Conservation (phyloP, 345 rosid species). For the Bruguiera sexangula region DNA sequence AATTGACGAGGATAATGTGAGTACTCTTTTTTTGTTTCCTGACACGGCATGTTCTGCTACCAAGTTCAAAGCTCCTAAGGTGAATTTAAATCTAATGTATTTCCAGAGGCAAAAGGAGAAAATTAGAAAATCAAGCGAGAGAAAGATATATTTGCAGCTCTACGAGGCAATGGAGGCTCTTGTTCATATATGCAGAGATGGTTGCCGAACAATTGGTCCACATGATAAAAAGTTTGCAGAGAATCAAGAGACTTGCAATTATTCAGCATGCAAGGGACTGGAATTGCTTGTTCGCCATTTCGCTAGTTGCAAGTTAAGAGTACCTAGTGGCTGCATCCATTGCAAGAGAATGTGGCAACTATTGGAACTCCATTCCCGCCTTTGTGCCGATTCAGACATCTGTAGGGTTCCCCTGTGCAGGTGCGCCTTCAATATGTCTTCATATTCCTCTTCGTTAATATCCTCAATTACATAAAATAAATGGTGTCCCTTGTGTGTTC, state of each 20-base stretch:
- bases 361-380: slow-evolving; percentile 73
- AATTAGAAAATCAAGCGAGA: slow-evolving; percentile 47
- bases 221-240: slow-evolving; percentile 60
- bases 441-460: too few species aligned
- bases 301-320: slow-evolving; percentile 64
- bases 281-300: slow-evolving; percentile 80
- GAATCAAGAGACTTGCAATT: slow-evolving; percentile 52
- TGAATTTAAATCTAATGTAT: background rate
- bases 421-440: slow-evolving; percentile 21
- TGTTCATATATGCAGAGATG: slow-evolving; percentile 88
- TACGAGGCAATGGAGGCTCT: slow-evolving; percentile 93
- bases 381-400: slow-evolving; percentile 52
- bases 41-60: background rate
- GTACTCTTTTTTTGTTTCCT: background rate
- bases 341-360: slow-evolving; percentile 99
- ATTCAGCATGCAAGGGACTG: slow-evolving; percentile 73
- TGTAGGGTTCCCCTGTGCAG: slow-evolving; percentile 92
- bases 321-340: slow-evolving; percentile 75
- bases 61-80: background rate
- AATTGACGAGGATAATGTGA: slow-evolving; percentile 52
- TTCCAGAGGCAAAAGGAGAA: slow-evolving; percentile 52
- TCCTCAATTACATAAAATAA: too few species aligned
- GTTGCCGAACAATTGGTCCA: slow-evolving; percentile 86
- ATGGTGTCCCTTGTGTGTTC: too few species aligned
- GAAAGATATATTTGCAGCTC: slow-evolving; percentile 62